phyloP scores from a whole-genome alignment of 2,329 filamentous ascomycete species.

The Sporothrix sp. region DNA sequence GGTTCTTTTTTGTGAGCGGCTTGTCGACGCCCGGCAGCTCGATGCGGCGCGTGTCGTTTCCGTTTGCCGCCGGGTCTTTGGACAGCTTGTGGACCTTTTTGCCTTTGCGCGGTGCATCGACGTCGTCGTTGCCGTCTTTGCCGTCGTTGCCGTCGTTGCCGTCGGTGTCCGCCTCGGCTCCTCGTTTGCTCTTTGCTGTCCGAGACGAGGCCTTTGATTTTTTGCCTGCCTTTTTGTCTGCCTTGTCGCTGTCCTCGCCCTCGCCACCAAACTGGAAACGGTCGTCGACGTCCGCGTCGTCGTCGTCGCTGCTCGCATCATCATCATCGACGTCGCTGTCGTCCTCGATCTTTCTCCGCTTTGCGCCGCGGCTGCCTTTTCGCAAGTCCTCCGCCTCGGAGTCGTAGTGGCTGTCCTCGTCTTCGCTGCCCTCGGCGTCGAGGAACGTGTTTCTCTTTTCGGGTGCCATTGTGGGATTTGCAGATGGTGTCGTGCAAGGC shows the following conservation, averaged over 20 bases:
- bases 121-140: constrained; percentile 15
- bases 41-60: neutral
- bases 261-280: neutral
- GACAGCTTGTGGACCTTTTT: neutral
- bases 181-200: neutral
- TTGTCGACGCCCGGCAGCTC: constrained; percentile 39
- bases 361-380: constrained; percentile 52
- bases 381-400: constrained; percentile 57
- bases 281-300: constrained; percentile 16
- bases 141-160: neutral
- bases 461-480: constrained; percentile 43
- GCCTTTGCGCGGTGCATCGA: constrained; percentile 11
- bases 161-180: neutral
- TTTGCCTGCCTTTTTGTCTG: neutral
- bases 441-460: constrained; percentile 67
- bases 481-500: no score
- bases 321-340: constrained; percentile 26
- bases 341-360: constrained; percentile 51
- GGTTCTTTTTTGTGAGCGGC: constrained; percentile 55
- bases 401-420: constrained; percentile 50
- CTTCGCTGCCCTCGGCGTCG: constrained; percentile 49
- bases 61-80: neutral
- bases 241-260: neutral
- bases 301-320: constrained; percentile 17
- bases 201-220: neutral